Evolutionary conservation across 169 alveolate species (phyloP).

Genomic region (Plasmodium yoelii): DNA sequence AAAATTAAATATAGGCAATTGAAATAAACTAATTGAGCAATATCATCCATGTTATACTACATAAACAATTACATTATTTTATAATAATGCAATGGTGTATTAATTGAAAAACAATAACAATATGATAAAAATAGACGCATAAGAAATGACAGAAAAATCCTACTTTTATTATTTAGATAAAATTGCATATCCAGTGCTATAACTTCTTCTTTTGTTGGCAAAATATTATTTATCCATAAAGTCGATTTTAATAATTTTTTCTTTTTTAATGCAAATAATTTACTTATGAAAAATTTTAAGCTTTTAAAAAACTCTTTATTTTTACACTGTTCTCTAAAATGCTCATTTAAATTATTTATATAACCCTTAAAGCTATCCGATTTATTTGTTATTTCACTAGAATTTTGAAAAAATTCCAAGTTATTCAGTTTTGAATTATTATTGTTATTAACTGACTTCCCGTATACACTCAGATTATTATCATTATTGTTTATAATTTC

Average conservation of each 20-base stretch:
- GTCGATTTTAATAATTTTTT: conserved; percentile 20
- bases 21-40: too few relatives aligned
- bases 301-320: conserved; percentile 25
- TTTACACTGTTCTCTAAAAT: conserved; percentile 54
- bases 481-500: background rate
- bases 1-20: too few relatives aligned
- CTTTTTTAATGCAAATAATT: conserved; percentile 18
- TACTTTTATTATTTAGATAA: conserved; percentile 26
- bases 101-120: too few relatives aligned
- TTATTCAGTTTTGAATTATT: background rate
- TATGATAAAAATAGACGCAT: too few relatives aligned
- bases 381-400: conserved; percentile 4
- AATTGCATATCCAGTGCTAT: conserved; percentile 26
- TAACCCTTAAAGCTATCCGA: conserved; percentile 28
- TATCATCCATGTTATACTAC: too few relatives aligned
- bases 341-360: conserved; percentile 44
- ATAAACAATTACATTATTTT: too few relatives aligned
- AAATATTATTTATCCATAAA: conserved; percentile 29
- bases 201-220: conserved; percentile 59
- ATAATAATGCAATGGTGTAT: too few relatives aligned
- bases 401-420: conserved; percentile 1
- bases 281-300: conserved; percentile 9
- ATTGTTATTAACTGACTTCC: background rate
- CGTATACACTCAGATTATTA: conserved; percentile 12
- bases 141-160: too few relatives aligned